These are phyloP conservation scores for Saksenaea oblongispora DNA, from an alignment of 371 early-diverging fungal genomes.

Conservation along the genomic window DNA sequence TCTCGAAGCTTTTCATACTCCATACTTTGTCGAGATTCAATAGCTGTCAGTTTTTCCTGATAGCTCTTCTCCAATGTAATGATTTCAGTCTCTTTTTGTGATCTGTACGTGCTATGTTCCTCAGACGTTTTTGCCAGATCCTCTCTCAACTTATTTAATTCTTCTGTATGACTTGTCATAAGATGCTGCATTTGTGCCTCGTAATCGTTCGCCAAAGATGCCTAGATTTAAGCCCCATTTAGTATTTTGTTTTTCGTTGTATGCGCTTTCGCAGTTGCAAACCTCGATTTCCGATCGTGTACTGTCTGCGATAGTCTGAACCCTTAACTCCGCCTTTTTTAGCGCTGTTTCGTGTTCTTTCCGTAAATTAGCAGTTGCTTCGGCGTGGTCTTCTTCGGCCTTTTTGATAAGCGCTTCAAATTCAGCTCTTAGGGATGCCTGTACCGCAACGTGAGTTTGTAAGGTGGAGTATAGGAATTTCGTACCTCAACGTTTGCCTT, in stretches of 20 bases:
- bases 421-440: slow-evolving; percentile 3
- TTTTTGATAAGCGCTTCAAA: slow-evolving; percentile 9
- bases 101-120: background rate
- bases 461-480: background rate
- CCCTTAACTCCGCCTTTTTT: slow-evolving; percentile 7
- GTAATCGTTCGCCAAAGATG: slow-evolving; percentile 14
- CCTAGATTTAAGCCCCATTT: background rate
- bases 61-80: slow-evolving; percentile 12
- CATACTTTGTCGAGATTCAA: slow-evolving; percentile 7
- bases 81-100: background rate
- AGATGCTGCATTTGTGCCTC: slow-evolving; percentile 14
- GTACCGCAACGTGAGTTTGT: background rate
- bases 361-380: slow-evolving; percentile 1
- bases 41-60: slow-evolving; percentile 10
- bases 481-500: slow-evolving; percentile 5
- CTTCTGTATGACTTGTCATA: slow-evolving; percentile 2
- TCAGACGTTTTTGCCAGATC: slow-evolving; percentile 1
- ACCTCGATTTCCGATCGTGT: slow-evolving; percentile 10
- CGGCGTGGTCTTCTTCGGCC: background rate
- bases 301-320: background rate
- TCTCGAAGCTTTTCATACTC: slow-evolving; percentile 30
- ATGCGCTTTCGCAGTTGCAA: background rate
- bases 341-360: slow-evolving; percentile 11
- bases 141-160: slow-evolving; percentile 6
- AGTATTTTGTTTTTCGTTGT: background rate